Evolutionary conservation across 108 stramenopile genomes (phyloP), one percentile per base, ranked within the genome.

Genomic region (Cylindrotheca fusiformis): DNA sequence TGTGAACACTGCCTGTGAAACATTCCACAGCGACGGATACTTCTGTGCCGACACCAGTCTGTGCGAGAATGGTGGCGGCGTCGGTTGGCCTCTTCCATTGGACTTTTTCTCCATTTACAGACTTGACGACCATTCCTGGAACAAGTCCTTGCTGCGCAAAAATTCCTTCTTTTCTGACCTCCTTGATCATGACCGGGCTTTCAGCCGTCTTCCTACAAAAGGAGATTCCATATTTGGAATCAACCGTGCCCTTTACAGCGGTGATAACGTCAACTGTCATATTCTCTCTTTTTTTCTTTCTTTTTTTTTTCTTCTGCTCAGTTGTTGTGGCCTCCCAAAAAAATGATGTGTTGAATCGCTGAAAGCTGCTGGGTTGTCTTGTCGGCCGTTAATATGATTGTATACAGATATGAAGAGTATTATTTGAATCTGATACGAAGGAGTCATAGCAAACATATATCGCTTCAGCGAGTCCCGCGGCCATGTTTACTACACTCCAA

Each of bases 41-140:
- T 21, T 55, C 57, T 47, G 55, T 60, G 10, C 65, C 72, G 17
- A 26, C 55, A 24, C 53, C 63, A 20, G 57, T 41, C 44, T 48
- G 28, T 44, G 51, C n/a, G 23, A 74, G 45, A 14, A 54, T 28
- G 50, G 58, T 63, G 20, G 72, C 72, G 17, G 64, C 64, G 23
- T 74, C 65, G 60, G 58, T 67, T 59, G 65, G 65, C 26, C 58
- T 59, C 65, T 64, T 67, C 45, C 72, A 64, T 29, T 56, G 52
- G 58, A 74, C 60, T 51, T 69, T 32, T 23, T 41, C 32, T 36
- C 72, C 72, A 21, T 28, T 32, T 6, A 64, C 50, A 6, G 41
- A 51, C 41, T 26, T 45, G 41, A 67, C 65, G 49, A 74, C 47
- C 72, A 74, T 60, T 8, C 72, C 72, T 18, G 65, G 50, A 19